Base-by-base conservation (phyloP, 164 flowering plant species). In the Amborella trichopoda region DNA sequence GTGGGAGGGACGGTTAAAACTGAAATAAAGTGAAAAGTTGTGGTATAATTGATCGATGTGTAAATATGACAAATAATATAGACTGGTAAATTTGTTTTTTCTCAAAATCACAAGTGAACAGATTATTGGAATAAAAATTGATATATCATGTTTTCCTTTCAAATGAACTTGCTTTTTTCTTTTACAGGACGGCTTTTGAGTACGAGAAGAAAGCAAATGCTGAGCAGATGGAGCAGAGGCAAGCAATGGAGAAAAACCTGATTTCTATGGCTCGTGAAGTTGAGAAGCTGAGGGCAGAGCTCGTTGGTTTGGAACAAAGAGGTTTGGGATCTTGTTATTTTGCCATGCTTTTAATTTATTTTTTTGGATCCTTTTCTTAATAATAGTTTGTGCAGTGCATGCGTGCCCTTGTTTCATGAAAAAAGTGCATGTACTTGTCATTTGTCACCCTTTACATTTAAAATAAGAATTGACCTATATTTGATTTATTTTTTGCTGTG, bases 251-350 rank as follows among this genome's bases (percentile, higher is more conserved):
- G 67, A 70, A 75, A 28, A 82, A 77, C 48, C 76, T 82, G 19
- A 36, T 75, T 23, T 59, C 78, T 24, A 70, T 79, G 81, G 81
- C 86, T 64, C 78, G 78, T 28, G 86, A 82, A 40, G 50, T 82
- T 23, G 83, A 79, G 64, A 75, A 69, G 54, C 67, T 75, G 5
- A 78, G 74, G 43, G 80, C 75, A 9, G 83, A 73, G 54, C 67
- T 59, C 46, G 42, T 70, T 50, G 62, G 56, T 42, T 17, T 49
- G 2, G 73, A 75, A 21, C 62, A 70, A 63, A 68, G 76, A 44
- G 40, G 49, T 13, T 52, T 53, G 19, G 71, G 63, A 40, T 61
- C 47, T 53, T 73, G 77, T 75, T 67, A 23, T 17, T 34, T 25
- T 26, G 60, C 24, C 32, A 49, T 27, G 5, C 37, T 28, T 23